phyloP scores from a whole-genome alignment of 2,329 filamentous ascomycete genomes.

The Nannizziopsis barbatae region DNA sequence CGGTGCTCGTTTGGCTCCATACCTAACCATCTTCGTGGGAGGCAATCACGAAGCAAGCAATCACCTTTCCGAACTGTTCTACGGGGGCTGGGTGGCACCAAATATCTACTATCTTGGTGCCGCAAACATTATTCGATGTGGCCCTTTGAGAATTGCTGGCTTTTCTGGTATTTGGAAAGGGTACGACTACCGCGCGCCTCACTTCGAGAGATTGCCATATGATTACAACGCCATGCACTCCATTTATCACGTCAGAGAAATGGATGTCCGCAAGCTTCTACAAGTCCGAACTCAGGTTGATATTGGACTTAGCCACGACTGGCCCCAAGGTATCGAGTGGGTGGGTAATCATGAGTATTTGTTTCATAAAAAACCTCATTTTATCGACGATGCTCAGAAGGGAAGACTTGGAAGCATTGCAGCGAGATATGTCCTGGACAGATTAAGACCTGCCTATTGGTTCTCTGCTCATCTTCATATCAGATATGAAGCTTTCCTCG shows the following conservation, averaged over 20 bases:
- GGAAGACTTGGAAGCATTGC: conserved; percentile 70
- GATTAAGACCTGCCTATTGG: conserved; percentile 74
- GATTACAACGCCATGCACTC: conserved; percentile 61
- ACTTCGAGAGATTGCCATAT: conserved; percentile 80
- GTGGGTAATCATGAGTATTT: conserved; percentile 58
- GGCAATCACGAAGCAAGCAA: conserved; percentile 94
- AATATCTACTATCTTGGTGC: conserved; percentile 97
- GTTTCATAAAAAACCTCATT: conserved; percentile 62
- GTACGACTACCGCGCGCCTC: conserved; percentile 71
- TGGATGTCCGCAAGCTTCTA: conserved; percentile 82
- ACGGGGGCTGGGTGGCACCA: conserved; percentile 92
- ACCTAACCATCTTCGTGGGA: conserved; percentile 81
- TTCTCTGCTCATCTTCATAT: conserved; percentile 89
- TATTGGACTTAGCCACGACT: conserved; percentile 87
- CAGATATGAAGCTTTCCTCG: conserved; percentile 57
- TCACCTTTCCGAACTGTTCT: conserved; percentile 83
- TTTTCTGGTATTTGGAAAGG: conserved; percentile 94
- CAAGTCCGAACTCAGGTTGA: conserved; percentile 80
- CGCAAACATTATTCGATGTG: conserved; percentile 75
- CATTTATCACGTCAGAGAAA: conserved; percentile 80
- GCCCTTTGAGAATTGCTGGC: conserved; percentile 75
- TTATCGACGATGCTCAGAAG: conserved; percentile 61
- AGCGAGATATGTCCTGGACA: conserved; percentile 67
- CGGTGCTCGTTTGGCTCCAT: conserved; percentile 64
- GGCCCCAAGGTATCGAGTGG: conserved; percentile 75